Evolutionary conservation across 352 stramenopile species (phyloP).

Genomic region (Pythium volutum): DNA sequence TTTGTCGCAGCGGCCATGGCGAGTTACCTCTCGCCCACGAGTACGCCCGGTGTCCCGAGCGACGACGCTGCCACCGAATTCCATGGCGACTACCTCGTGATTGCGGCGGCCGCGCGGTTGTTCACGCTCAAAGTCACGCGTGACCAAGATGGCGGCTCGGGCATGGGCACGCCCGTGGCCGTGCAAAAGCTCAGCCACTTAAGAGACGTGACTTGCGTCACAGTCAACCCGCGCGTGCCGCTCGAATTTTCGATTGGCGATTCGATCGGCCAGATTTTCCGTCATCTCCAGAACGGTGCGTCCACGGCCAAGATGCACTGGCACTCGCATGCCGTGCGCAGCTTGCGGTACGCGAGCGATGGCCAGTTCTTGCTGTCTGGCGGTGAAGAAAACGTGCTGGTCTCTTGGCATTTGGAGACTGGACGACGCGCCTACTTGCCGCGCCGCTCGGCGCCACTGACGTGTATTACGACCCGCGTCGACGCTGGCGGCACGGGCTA

Average conservation of each 20-base stretch:
- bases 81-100: slow-evolving; percentile 49
- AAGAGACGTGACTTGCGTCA: slow-evolving; percentile 55
- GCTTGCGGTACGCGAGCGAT: slow-evolving; percentile 69
- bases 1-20: slow-evolving; percentile 56
- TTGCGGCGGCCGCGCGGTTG: slow-evolving; percentile 33
- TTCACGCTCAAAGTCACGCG: slow-evolving; percentile 42
- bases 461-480: slow-evolving; percentile 45
- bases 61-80: slow-evolving; percentile 11
- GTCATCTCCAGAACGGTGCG: slow-evolving; percentile 33
- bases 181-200: slow-evolving; percentile 47
- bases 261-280: slow-evolving; percentile 57
- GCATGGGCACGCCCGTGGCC: slow-evolving; percentile 28
- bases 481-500: slow-evolving; percentile 49
- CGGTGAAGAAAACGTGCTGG: slow-evolving; percentile 84
- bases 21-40: slow-evolving; percentile 36
- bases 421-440: slow-evolving; percentile 74
- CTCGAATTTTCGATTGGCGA: slow-evolving; percentile 73
- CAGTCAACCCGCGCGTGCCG: slow-evolving; percentile 38
- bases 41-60: neutral
- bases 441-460: slow-evolving; percentile 61
- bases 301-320: slow-evolving; percentile 75
- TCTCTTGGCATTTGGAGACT: slow-evolving; percentile 84
- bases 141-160: slow-evolving; percentile 29
- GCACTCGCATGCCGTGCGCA: slow-evolving; percentile 80
- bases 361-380: slow-evolving; percentile 78